Percentiles rank a stretch among this genome's conserved stretches.
These are phyloP conservation scores for Saraca asoca DNA, from an alignment of 331 rosid genomes.

Conservation along the genomic window DNA sequence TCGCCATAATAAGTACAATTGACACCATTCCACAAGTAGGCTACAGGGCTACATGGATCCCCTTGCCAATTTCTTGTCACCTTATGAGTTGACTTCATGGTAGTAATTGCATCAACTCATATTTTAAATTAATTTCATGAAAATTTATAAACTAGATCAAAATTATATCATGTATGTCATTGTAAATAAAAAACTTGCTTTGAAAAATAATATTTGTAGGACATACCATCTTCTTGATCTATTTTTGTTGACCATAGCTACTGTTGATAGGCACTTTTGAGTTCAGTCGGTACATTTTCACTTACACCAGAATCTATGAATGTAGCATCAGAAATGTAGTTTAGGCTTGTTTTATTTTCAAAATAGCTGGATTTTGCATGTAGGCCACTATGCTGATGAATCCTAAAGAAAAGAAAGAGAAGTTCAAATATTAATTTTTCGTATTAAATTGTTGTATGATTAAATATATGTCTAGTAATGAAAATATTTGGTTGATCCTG, in stretches of 20 bases:
- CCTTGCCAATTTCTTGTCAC: constrained; percentile 52
- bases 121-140: neutral
- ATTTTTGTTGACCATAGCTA: constrained; percentile 36
- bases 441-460: neutral
- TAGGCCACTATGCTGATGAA: constrained; percentile 55
- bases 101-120: constrained; percentile 43
- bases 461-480: neutral
- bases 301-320: constrained; percentile 39
- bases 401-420: constrained; percentile 29
- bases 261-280: neutral
- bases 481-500: constrained; percentile 44
- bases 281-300: constrained; percentile 20
- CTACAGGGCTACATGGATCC: constrained; percentile 49
- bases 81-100: constrained; percentile 32
- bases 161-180: neutral
- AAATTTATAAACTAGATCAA: neutral
- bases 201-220: neutral
- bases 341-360: constrained; percentile 30
- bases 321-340: constrained; percentile 49
- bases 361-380: constrained; percentile 31
- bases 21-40: constrained; percentile 45
- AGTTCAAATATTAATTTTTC: too few relatives aligned
- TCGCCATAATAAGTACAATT: too few relatives aligned
- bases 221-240: constrained; percentile 46
- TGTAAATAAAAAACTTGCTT: neutral